These are phyloP conservation scores for Hypoxylon sp. DNA, from an alignment of 2,329 filamentous ascomycete species.

Conservation along the genomic window DNA sequence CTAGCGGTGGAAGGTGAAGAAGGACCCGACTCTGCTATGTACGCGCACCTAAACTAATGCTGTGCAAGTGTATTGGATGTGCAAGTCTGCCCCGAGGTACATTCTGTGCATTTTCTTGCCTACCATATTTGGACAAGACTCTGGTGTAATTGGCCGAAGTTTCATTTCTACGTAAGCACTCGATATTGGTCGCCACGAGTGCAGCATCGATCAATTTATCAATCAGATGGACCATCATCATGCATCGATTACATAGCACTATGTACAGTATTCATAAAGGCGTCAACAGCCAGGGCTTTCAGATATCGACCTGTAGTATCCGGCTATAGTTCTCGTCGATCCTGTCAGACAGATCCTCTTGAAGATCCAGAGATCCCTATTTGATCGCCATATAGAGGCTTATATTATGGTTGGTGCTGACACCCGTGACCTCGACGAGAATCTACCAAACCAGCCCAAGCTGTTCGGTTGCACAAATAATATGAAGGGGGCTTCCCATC, in stretches of 20 bases:
- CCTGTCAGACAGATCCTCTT: constrained; percentile 23
- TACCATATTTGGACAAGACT: constrained; percentile 28
- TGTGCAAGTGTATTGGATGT: neutral
- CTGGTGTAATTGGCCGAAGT: constrained; percentile 19
- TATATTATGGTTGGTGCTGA: constrained; percentile 4
- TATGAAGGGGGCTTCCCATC: constrained; percentile 23
- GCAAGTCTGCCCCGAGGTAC: neutral
- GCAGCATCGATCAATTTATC: constrained; percentile 26
- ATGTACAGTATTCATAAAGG: neutral
- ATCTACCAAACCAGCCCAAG: too few relatives aligned
- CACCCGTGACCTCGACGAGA: neutral
- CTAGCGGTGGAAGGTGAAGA: neutral
- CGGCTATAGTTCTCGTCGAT: constrained; percentile 25
- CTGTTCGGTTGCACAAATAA: constrained; percentile 14
- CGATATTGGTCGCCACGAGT: neutral
- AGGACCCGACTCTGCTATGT: neutral
- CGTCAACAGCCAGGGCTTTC: constrained; percentile 5
- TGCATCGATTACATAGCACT: neutral
- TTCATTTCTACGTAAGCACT: constrained; percentile 15
- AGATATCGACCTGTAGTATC: constrained; percentile 13
- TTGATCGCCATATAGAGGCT: constrained; percentile 17
- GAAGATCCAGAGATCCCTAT: constrained; percentile 7
- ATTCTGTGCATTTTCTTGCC: constrained; percentile 2
- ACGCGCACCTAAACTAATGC: neutral
- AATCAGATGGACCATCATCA: constrained; percentile 22